Evolutionary conservation across 2,329 filamentous ascomycete species (phyloP).

Genomic region (Botryotinia globosa): DNA sequence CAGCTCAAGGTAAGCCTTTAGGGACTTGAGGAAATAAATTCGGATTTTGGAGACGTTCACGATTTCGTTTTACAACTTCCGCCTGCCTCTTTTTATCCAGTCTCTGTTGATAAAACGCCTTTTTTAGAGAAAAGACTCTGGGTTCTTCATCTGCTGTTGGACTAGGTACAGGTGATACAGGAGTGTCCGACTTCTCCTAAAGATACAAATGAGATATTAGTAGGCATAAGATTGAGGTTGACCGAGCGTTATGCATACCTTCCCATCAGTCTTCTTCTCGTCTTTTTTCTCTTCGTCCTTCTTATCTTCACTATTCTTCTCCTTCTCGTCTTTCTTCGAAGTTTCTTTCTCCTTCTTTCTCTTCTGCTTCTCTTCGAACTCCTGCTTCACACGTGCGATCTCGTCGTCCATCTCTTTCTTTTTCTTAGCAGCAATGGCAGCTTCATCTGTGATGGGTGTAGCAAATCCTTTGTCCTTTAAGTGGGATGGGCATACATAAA

Average conservation of each 20-base stretch:
- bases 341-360: slow-evolving; percentile 65
- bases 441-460: slow-evolving; percentile 68
- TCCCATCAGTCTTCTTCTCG: slow-evolving; percentile 43
- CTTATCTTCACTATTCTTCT: slow-evolving; percentile 45
- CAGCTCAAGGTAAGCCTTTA: slow-evolving; percentile 49
- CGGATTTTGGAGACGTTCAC: slow-evolving; percentile 75
- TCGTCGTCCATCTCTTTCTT: slow-evolving; percentile 65
- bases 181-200: slow-evolving; percentile 33
- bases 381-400: slow-evolving; percentile 61
- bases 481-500: slow-evolving; percentile 84
- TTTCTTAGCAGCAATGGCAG: slow-evolving; percentile 55
- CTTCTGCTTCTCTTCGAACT: slow-evolving; percentile 76
- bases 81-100: slow-evolving; percentile 73
- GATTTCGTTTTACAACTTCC: slow-evolving; percentile 77
- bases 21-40: slow-evolving; percentile 84
- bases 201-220: slow-evolving; percentile 19
- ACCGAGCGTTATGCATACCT: slow-evolving; percentile 36
- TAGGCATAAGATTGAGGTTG: not conserved
- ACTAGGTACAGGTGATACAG: slow-evolving; percentile 9
- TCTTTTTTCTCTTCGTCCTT: slow-evolving; percentile 45
- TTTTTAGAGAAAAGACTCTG: slow-evolving; percentile 79
- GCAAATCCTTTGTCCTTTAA: slow-evolving; percentile 82
- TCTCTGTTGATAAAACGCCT: slow-evolving; percentile 84
- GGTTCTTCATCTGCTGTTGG: slow-evolving; percentile 53
- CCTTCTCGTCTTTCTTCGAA: slow-evolving; percentile 55